Evolutionary conservation across 177 flowering plant genomes (phyloP).

Genomic region (Vitis hybrid): DNA sequence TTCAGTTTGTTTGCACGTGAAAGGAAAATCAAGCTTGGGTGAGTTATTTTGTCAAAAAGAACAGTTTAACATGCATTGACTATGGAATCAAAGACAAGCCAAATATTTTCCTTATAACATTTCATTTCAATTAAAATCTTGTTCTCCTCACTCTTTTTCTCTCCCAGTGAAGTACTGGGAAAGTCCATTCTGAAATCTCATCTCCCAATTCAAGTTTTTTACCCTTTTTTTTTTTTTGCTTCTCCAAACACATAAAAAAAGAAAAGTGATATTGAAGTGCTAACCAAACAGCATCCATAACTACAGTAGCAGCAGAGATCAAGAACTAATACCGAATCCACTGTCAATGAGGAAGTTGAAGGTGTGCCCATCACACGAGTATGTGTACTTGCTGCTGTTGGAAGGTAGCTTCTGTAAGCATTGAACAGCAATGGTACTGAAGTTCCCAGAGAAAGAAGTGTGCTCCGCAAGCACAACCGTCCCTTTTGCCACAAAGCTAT

Average conservation of each 20-base stretch:
- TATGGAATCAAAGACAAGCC: neutral
- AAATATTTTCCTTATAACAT: no score
- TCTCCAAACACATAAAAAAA: neutral
- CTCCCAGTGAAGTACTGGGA: no score
- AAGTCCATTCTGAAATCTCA: no score
- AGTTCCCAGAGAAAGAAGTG: slow-evolving; percentile 87
- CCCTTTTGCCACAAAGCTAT: slow-evolving; percentile 97
- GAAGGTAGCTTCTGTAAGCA: slow-evolving; percentile 91
- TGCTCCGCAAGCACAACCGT: slow-evolving; percentile 94
- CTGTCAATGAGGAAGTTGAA: slow-evolving; percentile 89
- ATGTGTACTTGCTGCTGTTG: slow-evolving; percentile 83
- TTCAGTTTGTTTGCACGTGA: no score
- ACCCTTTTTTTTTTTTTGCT: no score
- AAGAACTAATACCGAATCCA: slow-evolving; percentile 70
- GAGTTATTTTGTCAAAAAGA: no score
- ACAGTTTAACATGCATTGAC: no score
- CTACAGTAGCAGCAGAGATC: neutral
- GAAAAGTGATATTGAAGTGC: neutral
- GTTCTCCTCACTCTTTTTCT: no score
- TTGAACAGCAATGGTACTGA: slow-evolving; percentile 93
- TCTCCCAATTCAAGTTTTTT: no score
- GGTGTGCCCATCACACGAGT: slow-evolving; percentile 94
- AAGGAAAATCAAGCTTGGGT: no score
- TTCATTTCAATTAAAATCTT: no score
- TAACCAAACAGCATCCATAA: neutral